Evolutionary conservation across 169 alveolate genomes (phyloP), one percentile per base, ranked within the genome.

Genomic region (Theileria sp.): DNA sequence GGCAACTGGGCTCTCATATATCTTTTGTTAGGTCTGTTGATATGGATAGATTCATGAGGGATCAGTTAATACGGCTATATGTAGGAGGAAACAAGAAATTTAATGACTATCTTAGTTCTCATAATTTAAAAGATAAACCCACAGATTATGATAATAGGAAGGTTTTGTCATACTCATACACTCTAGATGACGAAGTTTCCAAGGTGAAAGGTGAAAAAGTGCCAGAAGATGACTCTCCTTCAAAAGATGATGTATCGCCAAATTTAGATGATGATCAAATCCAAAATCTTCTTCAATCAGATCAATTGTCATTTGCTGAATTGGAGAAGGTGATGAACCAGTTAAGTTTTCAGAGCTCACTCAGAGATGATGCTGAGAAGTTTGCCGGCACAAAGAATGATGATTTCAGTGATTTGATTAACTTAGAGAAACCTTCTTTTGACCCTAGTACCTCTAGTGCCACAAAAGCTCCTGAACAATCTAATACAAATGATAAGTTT

Each of bases 1-100:
- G 99, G 62, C 93, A 95, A 77, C 88, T 97, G 81, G 99, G 99
- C 23, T 96, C 97, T 1, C 98, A 96, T 81, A 92, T 97, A 23
- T 95, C 98, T 44, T 97, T 97, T 89, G 99, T 97, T 54, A 73
- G 98, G 61, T 94, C 97, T 58, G 81, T 91, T 49, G 96, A 95
- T 74, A 93, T 95, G 96, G 98, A 95, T 75, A 94, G 92, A 49
- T 95, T 94, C 91, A 92, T 95, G 32, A 92, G 95, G 73, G 91
- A 86, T 75, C 98, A 95, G 76, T 83, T 92, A 74, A 73, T 81
- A 26, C 73, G 96, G 71, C 82, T 95, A 86, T 61, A 88, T 17
- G 65, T 72, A 25, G 94, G 94, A 28, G 94, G 94, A 15, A 91
- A 91, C 79, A 80, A 77, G 34, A 79, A 86, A 28, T 92, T 92